Base-by-base conservation (phyloP, 2,329 filamentous ascomycete genomes). In the Aspergillus sojae region DNA sequence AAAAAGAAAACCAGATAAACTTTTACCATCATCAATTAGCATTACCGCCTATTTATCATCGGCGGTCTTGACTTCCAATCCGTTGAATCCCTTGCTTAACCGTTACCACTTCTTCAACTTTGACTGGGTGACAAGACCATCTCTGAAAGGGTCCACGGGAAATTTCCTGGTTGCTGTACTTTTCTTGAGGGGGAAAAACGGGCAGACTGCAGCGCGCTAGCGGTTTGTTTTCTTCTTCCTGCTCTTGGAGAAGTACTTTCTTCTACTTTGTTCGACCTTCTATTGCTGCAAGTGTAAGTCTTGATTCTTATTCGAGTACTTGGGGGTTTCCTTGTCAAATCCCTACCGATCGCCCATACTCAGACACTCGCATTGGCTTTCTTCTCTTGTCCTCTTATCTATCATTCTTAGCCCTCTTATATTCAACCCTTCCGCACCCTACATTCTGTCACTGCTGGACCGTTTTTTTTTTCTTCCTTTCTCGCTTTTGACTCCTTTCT, bases 181-280 rank as follows among this genome's bases (percentile, higher is more conserved):
- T 59, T 60, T 57, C 56, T 58, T 54, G 46, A 58, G 21, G 52
- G 58, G 45, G 43, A 28, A 60, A 63, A 70, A 70, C 68, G 68
- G 68, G 68, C 67, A 68, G 60, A 62, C 48, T 70, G 68, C 68
- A 69, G 63, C 64, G 56, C 68, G 64, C 68, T 70, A 70, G 68
- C 63, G 57, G 56, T 67, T 64, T 67, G 62, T 66, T 68, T 66
- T 65, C 57, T 62, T 62, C 60, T 60, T 59, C 46, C 56, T 52
- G 36, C 45, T 61, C 45, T 48, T 64, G 58, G 28, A 54, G 43
- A 46, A 46, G 58, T 58, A 58, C 45, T 57, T 57, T 54, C 28
- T 55, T 48, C 52, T 55, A 23, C 30, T 28, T 53, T 58, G 50
- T 60, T 59, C 61, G 57, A 61, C 23, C 43, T 66, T 61, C 55